Evolutionary conservation across 148 eudicot genomes (phyloP), one percentile per base, ranked within the genome.

Genomic region (Euryodendron excelsum): DNA sequence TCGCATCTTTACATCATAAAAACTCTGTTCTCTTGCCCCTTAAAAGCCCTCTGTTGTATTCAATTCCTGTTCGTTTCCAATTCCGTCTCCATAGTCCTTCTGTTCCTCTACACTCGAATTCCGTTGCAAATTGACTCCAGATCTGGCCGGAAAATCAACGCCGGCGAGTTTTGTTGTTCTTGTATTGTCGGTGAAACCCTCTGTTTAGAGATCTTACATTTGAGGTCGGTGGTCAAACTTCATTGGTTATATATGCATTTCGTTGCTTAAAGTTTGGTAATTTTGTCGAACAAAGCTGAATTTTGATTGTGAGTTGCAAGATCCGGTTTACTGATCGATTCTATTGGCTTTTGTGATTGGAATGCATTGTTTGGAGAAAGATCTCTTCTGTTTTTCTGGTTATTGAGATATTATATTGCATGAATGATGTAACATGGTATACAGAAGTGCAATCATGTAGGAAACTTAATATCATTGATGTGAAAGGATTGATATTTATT

Each of bases 1-100:
- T 76, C 83, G 83, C 83, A 80, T 71, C 77, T 79, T 30, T 58
- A 36, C 68, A 21, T 33, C 77, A 34, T 11, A 13, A 21, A 10
- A 34, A 5, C 18, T n/a, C 27, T 11, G 13, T 63, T 1, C 20
- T 2, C 39, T 39, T 63, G 15, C n/a, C n/a, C n/a, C n/a, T n/a
- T n/a, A n/a, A n/a, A n/a, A n/a, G n/a, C n/a, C n/a, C 65, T 48
- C 48, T 74, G 12, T 45, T 61, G 76, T 28, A 45, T 52, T 67
- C 65, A 56, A 59, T 80, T 66, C 30, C 39, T 36, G 17, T 50
- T 15, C 9, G 23, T 55, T 12, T 41, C 45, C 39, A 64, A 61
- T 45, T 45, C 1, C 71, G 71, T 65, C 65, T 21, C 44, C n/a
- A 41, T 47, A 45, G 44, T 45, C 59, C 56, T 33, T 48, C 70